Conservation (phyloP, 306 rosid species). For the Quercus robur region DNA sequence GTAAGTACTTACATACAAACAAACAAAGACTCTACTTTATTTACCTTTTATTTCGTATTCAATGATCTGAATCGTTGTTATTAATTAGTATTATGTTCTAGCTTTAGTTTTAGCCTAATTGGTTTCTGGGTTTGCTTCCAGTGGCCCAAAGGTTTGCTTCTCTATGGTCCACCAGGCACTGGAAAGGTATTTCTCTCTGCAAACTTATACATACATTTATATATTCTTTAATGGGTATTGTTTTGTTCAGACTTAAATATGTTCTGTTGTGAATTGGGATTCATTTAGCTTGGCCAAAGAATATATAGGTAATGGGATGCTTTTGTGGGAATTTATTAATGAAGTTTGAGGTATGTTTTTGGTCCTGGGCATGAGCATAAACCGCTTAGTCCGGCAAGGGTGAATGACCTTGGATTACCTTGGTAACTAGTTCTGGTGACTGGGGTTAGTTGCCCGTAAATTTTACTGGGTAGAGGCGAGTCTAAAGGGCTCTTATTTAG, state of each 20-base stretch:
- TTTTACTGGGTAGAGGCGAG: too few relatives aligned
- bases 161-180: constrained; percentile 92
- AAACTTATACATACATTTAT: too few relatives aligned
- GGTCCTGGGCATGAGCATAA: too few relatives aligned
- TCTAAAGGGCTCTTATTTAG: too few relatives aligned
- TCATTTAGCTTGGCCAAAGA: not conserved
- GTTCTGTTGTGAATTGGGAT: not conserved
- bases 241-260: not conserved
- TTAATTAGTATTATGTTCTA: not conserved
- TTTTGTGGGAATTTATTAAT: not conserved
- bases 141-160: constrained; percentile 86
- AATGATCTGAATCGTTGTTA: too few relatives aligned
- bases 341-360: not conserved
- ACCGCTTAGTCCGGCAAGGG: too few relatives aligned
- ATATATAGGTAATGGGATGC: not conserved
- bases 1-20: constrained; percentile 23
- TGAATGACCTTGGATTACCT: too few relatives aligned
- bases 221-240: not conserved
- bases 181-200: constrained; percentile 61
- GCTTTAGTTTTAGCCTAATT: not conserved
- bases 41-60: not conserved
- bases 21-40: not conserved
- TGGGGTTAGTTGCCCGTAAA: too few relatives aligned
- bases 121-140: constrained; percentile 36
- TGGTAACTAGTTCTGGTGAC: too few relatives aligned